phyloP scores from a whole-genome alignment of 129 eudicot species.

The Artemisia tridentata region DNA sequence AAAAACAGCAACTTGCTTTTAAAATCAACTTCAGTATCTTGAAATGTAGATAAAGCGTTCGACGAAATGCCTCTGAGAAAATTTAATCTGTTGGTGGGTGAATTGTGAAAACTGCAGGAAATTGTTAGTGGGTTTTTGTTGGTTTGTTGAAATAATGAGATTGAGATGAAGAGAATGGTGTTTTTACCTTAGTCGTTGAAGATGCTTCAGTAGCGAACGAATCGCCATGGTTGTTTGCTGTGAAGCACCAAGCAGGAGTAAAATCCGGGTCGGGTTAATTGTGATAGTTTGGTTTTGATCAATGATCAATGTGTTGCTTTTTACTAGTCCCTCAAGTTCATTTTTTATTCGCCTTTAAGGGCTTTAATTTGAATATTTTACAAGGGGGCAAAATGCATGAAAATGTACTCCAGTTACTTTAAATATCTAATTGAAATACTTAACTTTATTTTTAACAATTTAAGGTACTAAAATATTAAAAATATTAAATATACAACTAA shows the following conservation, averaged over 20 bases:
- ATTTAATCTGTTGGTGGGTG: neutral
- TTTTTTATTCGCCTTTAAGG: too few relatives aligned
- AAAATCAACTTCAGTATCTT: conserved; percentile 23
- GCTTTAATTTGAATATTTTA: too few relatives aligned
- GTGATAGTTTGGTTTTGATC: neutral
- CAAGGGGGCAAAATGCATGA: too few relatives aligned
- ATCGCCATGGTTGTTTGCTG: conserved; percentile 30
- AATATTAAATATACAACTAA: too few relatives aligned
- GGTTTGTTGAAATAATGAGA: neutral
- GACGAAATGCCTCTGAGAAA: conserved; percentile 39
- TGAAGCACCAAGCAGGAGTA: conserved; percentile 12
- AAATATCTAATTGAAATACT: too few relatives aligned
- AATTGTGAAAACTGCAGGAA: conserved; percentile 22
- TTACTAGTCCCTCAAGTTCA: too few relatives aligned
- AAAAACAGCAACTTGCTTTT: conserved; percentile 26
- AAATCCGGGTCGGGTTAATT: conserved; percentile 17
- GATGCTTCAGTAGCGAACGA: conserved; percentile 24
- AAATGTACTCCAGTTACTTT: too few relatives aligned
- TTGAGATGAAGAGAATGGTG: neutral
- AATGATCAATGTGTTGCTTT: too few relatives aligned
- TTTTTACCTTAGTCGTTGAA: conserved; percentile 26
- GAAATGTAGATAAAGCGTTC: conserved; percentile 25
- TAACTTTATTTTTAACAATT: too few relatives aligned
- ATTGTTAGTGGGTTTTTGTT: conserved; percentile 1
- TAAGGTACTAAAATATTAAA: too few relatives aligned